Conservation (phyloP, 352 stramenopile species). For the Phytophthora ohioensis region DNA sequence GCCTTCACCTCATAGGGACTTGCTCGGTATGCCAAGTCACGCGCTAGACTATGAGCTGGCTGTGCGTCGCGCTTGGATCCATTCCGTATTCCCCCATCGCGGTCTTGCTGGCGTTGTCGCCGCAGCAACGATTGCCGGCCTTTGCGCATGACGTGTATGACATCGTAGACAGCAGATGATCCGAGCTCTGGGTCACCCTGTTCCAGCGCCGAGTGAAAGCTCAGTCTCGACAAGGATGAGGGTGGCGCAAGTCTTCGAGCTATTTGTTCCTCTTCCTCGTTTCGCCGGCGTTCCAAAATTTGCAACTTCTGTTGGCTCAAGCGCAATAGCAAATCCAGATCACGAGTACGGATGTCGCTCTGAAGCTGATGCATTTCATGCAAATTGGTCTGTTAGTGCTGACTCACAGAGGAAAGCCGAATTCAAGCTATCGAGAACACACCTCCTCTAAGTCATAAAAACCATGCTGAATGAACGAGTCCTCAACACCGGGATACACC, state of each 20-base stretch:
- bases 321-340: slow-evolving; percentile 29
- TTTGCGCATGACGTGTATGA: slow-evolving; percentile 47
- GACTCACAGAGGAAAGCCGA: neutral
- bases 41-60: slow-evolving; percentile 13
- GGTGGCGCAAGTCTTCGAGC: slow-evolving; percentile 18
- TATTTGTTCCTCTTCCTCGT: slow-evolving; percentile 31
- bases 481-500: slow-evolving; percentile 32
- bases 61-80: slow-evolving; percentile 11
- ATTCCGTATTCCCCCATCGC: slow-evolving; percentile 1
- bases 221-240: slow-evolving; percentile 25
- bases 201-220: slow-evolving; percentile 8
- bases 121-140: slow-evolving; percentile 33
- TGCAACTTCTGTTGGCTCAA: slow-evolving; percentile 41
- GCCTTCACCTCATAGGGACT: slow-evolving; percentile 27
- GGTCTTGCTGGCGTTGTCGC: slow-evolving; percentile 13
- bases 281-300: slow-evolving; percentile 28
- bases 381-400: neutral
- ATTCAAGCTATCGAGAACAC: neutral
- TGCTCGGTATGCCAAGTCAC: slow-evolving; percentile 15
- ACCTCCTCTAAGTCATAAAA: slow-evolving; percentile 39
- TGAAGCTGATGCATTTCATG: slow-evolving; percentile 32
- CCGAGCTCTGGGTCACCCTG: slow-evolving; percentile 1
- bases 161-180: slow-evolving; percentile 37
- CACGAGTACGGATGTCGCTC: slow-evolving; percentile 38
- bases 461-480: slow-evolving; percentile 27